These are phyloP conservation scores for Vitis cinerea DNA, from an alignment of 164 flowering plant genomes.

Conservation along the genomic window DNA sequence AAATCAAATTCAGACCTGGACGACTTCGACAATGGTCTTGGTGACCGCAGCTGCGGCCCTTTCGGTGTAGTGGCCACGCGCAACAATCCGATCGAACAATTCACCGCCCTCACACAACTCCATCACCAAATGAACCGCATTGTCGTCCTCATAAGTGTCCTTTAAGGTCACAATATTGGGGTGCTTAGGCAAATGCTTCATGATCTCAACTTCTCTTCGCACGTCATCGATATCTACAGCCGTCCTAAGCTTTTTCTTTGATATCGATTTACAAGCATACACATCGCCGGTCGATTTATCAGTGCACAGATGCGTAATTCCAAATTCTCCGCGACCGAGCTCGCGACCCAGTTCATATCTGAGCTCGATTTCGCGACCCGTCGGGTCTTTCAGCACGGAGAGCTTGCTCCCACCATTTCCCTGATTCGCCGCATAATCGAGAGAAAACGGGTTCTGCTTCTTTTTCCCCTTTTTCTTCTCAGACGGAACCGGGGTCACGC, in stretches of 20 bases:
- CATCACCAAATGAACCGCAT: constrained; percentile 40
- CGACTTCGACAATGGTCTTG: constrained; percentile 41
- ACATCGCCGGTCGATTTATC: constrained; percentile 20
- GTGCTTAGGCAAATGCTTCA: constrained; percentile 43
- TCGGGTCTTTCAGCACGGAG: constrained; percentile 26
- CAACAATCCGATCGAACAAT: constrained; percentile 43
- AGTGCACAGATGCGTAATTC: constrained; percentile 32
- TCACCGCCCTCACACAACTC: constrained; percentile 48
- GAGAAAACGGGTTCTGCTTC: constrained; percentile 43
- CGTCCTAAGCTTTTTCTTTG: constrained; percentile 42
- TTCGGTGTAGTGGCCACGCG: constrained; percentile 43
- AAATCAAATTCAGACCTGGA: constrained; percentile 25
- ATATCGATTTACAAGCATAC: constrained; percentile 42
- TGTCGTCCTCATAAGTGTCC: constrained; percentile 40
- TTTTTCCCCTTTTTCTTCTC: constrained; percentile 26
- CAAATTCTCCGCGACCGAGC: constrained; percentile 41
- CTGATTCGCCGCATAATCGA: constrained; percentile 8
- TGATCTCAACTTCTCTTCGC: constrained; percentile 42
- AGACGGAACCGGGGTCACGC: constrained; percentile 29
- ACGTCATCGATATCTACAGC: constrained; percentile 42
- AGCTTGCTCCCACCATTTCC: constrained; percentile 19
- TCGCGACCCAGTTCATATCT: constrained; percentile 32
- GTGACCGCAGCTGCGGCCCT: constrained; percentile 39
- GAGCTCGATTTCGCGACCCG: constrained; percentile 27
- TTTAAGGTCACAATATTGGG: constrained; percentile 38